Conservation (phyloP, 2,329 filamentous ascomycete species). For the Phaeosphaeria sp. region DNA sequence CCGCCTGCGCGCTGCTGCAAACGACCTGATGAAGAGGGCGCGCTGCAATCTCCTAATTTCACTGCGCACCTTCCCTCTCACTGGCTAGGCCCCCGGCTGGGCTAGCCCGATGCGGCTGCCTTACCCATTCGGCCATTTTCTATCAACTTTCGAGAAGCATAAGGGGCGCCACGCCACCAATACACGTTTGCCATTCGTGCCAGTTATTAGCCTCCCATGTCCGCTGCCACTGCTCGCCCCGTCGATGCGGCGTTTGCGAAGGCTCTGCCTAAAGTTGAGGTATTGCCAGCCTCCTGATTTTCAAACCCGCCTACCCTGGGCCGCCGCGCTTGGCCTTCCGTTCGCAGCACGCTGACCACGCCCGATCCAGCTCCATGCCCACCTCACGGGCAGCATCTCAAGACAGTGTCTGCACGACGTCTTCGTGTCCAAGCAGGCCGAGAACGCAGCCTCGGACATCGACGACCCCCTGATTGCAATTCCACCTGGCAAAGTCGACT, state of each 20-base stretch:
- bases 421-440: slow-evolving; percentile 67
- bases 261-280: slow-evolving; percentile 54
- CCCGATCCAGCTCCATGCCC: slow-evolving; percentile 72
- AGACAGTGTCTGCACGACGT: slow-evolving; percentile 75
- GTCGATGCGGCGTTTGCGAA: slow-evolving; percentile 39
- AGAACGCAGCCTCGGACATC: slow-evolving; percentile 60
- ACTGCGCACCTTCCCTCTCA: slow-evolving; percentile 17
- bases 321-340: slow-evolving; percentile 31
- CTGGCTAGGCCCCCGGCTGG: no score
- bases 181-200: slow-evolving; percentile 8
- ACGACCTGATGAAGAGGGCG: slow-evolving; percentile 33
- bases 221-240: slow-evolving; percentile 12
- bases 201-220: slow-evolving; percentile 18
- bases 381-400: slow-evolving; percentile 80
- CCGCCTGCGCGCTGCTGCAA: not conserved
- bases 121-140: slow-evolving; percentile 11
- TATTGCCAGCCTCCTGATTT: slow-evolving; percentile 31
- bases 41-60: slow-evolving; percentile 37
- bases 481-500: slow-evolving; percentile 74
- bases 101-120: slow-evolving; percentile 4
- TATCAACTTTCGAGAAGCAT: slow-evolving; percentile 22
- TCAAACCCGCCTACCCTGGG: slow-evolving; percentile 3
- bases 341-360: slow-evolving; percentile 35
- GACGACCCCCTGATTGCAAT: slow-evolving; percentile 74
- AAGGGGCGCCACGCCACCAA: slow-evolving; percentile 25